A percentile compares a stretch with the other conserved stretches of the same genome.
Conservation (phyloP, 108 stramenopile species). For the Skeletonema marinoi region DNA sequence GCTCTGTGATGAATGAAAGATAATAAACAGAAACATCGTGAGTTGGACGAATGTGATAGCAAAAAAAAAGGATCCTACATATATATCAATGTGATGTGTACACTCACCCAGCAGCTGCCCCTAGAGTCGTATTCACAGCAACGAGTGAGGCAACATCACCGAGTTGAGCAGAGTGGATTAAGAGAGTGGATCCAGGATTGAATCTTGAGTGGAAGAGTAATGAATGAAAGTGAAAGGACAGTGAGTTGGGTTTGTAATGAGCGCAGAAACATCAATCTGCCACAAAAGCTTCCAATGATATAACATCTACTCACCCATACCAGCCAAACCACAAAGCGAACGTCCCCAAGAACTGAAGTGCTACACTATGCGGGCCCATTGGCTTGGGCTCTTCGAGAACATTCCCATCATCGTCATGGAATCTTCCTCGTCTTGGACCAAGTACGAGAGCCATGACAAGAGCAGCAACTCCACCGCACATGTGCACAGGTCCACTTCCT, state of each 20-base stretch:
- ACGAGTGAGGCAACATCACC: slow-evolving; percentile 67
- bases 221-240: background rate
- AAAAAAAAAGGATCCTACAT: background rate
- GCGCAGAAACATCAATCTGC: too few relatives aligned
- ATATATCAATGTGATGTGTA: background rate
- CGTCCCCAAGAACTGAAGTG: slow-evolving; percentile 77
- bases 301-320: slow-evolving; percentile 16
- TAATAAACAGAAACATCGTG: too few relatives aligned
- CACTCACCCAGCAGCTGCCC: slow-evolving; percentile 19
- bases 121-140: slow-evolving; percentile 76
- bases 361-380: slow-evolving; percentile 79
- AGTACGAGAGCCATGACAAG: slow-evolving; percentile 58
- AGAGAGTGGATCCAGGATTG: slow-evolving; percentile 86
- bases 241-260: background rate
- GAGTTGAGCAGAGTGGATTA: slow-evolving; percentile 23
- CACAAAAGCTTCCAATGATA: too few relatives aligned
- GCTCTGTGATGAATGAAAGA: slow-evolving; percentile 39
- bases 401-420: slow-evolving; percentile 77
- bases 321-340: slow-evolving; percentile 94
- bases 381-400: slow-evolving; percentile 57
- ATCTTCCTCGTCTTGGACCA: slow-evolving; percentile 79
- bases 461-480: slow-evolving; percentile 61
- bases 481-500: slow-evolving; percentile 84
- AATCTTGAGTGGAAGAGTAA: slow-evolving; percentile 76
- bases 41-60: background rate